These are phyloP conservation scores for Coemansia sp. DNA, from an alignment of 192 early-diverging fungal genomes.

Conservation along the genomic window DNA sequence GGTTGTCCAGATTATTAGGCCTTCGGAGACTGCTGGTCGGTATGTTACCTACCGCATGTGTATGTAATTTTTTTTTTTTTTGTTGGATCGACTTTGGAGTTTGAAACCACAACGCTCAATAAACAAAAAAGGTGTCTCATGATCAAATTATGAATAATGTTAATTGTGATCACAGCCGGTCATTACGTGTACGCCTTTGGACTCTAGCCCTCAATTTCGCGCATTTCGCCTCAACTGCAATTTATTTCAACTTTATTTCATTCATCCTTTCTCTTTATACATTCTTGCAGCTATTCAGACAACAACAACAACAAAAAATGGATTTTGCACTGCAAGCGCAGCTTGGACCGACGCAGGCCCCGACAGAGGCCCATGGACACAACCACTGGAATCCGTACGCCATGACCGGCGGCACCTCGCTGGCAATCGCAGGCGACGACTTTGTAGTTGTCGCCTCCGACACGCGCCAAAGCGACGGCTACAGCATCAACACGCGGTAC, in stretches of 20 bases:
- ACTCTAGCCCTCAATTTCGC: background rate
- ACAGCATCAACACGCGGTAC: conserved; percentile 93
- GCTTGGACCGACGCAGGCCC: conserved; percentile 10
- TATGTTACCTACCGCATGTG: conserved; percentile 97
- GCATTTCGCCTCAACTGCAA: background rate
- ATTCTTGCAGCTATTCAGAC: no score
- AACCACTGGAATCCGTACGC: conserved; percentile 86
- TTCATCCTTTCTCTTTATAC: no score
- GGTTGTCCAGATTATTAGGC: conserved; percentile 92
- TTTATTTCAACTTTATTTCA: no score
- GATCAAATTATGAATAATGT: background rate
- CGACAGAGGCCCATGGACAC: conserved; percentile 35
- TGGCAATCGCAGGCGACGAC: conserved; percentile 94
- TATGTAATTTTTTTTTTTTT: conserved; percentile 53
- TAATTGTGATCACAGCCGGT: background rate
- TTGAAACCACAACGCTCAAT: no score
- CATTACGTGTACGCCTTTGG: background rate
- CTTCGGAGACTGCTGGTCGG: conserved; percentile 94
- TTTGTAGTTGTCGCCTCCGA: conserved; percentile 94
- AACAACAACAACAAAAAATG: no score
- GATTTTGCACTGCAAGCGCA: conserved; percentile 22
- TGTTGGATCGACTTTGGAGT: background rate
- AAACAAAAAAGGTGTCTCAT: no score
- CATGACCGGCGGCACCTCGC: conserved; percentile 81
- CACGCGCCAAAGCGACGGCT: conserved; percentile 87